Conservation (phyloP, 768 basidiomycete genomes). For the Pholiota conissans region DNA sequence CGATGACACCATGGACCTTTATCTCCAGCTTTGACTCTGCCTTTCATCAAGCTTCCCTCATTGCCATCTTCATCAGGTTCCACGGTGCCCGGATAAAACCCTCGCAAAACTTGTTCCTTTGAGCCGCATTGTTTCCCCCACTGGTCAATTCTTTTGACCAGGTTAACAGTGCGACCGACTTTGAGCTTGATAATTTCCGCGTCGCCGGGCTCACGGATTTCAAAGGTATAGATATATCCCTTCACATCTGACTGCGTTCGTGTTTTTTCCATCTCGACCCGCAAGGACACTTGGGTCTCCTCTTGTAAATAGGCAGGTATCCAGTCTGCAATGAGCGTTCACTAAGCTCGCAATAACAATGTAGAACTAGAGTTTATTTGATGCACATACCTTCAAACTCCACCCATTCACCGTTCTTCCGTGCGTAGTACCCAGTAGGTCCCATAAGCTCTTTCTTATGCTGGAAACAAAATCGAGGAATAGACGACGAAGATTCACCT, state of each 20-base stretch:
- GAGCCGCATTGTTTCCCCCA: conserved; percentile 84
- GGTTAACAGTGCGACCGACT: conserved; percentile 76
- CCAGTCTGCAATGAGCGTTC: conserved; percentile 48
- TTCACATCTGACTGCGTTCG: conserved; percentile 56
- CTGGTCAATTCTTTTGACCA: conserved; percentile 70
- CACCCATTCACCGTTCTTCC: conserved; percentile 50
- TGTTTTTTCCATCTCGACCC: conserved; percentile 47
- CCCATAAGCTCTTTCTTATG: conserved; percentile 57
- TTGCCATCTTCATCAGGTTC: conserved; percentile 37
- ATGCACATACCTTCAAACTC: conserved; percentile 52
- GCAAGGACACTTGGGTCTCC: conserved; percentile 57
- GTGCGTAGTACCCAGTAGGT: conserved; percentile 59
- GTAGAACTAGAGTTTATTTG: conserved; percentile 10
- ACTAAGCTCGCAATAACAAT: conserved; percentile 3
- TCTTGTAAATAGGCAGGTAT: conserved; percentile 64
- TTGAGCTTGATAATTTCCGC: conserved; percentile 61
- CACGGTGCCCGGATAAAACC: conserved; percentile 67
- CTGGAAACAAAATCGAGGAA: conserved; percentile 61
- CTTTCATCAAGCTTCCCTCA: conserved; percentile 58
- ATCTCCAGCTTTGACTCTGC: conserved; percentile 59
- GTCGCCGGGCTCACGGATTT: conserved; percentile 52
- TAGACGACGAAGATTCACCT: conserved; percentile 25
- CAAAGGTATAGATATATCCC: conserved; percentile 83
- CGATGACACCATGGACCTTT: conserved; percentile 71
- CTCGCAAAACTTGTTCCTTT: conserved; percentile 71